phyloP scores from a whole-genome alignment of 2,329 filamentous ascomycete species.

The Aspergillus sp. region DNA sequence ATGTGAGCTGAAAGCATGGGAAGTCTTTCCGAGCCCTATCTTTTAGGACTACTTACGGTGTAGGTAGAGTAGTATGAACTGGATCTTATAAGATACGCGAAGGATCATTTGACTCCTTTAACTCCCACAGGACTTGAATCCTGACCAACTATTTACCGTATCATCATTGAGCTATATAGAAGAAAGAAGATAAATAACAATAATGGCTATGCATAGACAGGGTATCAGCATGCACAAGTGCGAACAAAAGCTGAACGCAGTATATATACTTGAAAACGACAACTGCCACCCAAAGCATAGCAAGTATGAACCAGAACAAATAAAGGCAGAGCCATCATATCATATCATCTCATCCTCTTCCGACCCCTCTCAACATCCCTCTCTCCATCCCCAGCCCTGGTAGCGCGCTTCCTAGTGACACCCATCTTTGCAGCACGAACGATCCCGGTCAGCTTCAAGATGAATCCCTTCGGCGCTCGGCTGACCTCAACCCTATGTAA shows the following conservation, averaged over 20 bases:
- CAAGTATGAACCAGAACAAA: background rate
- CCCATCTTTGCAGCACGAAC: slow-evolving; percentile 28
- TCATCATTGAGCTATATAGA: background rate
- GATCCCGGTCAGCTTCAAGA: slow-evolving; percentile 32
- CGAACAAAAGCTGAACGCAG: background rate
- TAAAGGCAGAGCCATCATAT: background rate
- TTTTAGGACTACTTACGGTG: too few species aligned
- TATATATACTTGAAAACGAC: background rate
- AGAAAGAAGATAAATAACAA: background rate
- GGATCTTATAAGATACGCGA: too few species aligned
- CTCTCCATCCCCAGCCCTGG: slow-evolving; percentile 19
- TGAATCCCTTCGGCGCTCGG: slow-evolving; percentile 36
- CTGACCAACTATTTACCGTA: background rate
- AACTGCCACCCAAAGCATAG: background rate
- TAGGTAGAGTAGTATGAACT: too few species aligned
- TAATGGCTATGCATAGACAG: background rate
- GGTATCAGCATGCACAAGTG: background rate
- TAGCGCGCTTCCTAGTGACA: slow-evolving; percentile 31
- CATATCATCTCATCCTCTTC: slow-evolving; percentile 34
- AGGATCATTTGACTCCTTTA: too few species aligned
- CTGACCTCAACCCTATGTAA: slow-evolving; percentile 47
- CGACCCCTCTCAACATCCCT: slow-evolving; percentile 23
- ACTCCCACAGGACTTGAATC: background rate
- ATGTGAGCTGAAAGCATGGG: background rate
- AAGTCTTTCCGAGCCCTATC: too few species aligned